Evolutionary conservation across 495 filamentous ascomycete species (phyloP).

Genomic region (Aspergillus saccharolyticus): DNA sequence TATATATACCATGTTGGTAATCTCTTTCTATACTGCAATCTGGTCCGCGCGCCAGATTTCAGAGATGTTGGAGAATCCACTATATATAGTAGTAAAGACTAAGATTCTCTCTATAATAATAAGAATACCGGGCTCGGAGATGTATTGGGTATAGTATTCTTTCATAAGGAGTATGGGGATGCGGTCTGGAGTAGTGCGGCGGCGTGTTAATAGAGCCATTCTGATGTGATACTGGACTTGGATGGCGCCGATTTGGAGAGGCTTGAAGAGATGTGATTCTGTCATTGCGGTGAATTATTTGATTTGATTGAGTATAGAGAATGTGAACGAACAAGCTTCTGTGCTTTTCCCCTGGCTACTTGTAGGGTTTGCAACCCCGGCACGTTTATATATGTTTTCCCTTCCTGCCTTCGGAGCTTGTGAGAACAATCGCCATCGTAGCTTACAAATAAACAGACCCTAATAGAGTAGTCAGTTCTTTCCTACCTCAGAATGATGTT

Average conservation of each 20-base stretch:
- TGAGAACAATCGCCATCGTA: no score
- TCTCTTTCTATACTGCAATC: conserved; percentile 42
- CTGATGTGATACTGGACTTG: conserved; percentile 44
- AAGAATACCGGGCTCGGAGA: conserved; percentile 44
- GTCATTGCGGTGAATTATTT: not conserved
- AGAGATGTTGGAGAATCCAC: conserved; percentile 40
- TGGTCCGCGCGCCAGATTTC: conserved; percentile 45
- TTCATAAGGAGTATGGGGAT: conserved; percentile 28
- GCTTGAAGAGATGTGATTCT: conserved; percentile 38
- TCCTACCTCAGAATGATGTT: no score
- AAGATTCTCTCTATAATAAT: conserved; percentile 58
- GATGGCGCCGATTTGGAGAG: conserved; percentile 42
- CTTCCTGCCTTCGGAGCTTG: no score
- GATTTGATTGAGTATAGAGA: not conserved
- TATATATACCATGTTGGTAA: conserved; percentile 48
- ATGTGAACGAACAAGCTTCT: no score
- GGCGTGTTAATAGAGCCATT: conserved; percentile 49
- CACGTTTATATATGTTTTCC: no score
- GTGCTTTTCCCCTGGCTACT: no score
- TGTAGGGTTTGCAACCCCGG: no score
- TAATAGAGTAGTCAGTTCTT: no score
- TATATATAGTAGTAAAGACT: conserved; percentile 47
- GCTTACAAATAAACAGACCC: no score
- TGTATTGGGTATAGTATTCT: conserved; percentile 50
- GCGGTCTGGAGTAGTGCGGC: conserved; percentile 31